phyloP scores from a whole-genome alignment of 139 green algal species.

The Chlamydomonas incerta region DNA sequence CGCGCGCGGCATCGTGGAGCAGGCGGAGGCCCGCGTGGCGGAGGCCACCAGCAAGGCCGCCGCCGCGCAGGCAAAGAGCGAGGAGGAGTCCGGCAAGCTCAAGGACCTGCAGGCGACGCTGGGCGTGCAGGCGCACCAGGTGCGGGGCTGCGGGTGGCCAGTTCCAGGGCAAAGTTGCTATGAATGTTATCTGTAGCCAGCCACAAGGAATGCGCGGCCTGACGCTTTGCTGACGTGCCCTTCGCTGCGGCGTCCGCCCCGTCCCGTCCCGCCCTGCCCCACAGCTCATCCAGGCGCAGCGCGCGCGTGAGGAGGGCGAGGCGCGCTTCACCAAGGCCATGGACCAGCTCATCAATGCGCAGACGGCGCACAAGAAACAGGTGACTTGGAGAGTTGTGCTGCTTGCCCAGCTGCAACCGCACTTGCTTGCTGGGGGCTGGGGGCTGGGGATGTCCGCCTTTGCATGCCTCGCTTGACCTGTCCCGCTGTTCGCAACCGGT shows the following conservation, averaged over 20 bases:
- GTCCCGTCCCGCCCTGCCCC: background rate
- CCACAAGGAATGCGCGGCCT: no score
- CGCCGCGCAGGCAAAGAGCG: background rate
- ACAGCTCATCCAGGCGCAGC: conserved; percentile 9
- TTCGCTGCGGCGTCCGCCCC: background rate
- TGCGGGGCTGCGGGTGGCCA: background rate
- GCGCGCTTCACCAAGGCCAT: conserved; percentile 38
- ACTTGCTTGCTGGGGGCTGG: no score
- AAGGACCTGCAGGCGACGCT: conserved; percentile 22
- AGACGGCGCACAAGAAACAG: conserved; percentile 36
- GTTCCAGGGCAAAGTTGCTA: no score
- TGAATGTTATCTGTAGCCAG: no score
- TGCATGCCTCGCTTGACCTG: no score
- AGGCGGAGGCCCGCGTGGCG: background rate
- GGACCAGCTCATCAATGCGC: conserved; percentile 31
- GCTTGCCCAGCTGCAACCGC: no score
- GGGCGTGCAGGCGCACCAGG: conserved; percentile 33
- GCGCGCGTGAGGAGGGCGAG: background rate
- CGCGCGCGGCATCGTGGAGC: background rate
- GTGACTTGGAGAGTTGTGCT: conserved; percentile 5
- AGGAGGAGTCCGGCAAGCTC: background rate
- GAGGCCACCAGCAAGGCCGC: background rate
- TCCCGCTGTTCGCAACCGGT: no score
- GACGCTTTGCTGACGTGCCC: no score
- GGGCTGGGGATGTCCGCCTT: no score